These are phyloP conservation scores for Aspergillus melleus DNA, from an alignment of 2,329 filamentous ascomycete species.

Conservation along the genomic window DNA sequence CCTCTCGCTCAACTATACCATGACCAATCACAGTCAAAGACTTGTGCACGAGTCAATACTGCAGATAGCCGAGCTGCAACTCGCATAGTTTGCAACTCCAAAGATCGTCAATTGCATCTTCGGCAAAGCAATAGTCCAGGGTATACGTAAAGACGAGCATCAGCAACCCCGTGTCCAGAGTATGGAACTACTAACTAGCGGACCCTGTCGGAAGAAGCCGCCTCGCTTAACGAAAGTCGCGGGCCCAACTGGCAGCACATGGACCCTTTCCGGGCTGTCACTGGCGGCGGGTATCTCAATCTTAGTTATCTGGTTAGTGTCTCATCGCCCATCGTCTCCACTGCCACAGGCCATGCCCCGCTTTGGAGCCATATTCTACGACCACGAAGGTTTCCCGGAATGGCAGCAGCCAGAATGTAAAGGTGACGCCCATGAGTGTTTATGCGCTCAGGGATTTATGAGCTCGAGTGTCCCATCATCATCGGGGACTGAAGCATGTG, in stretches of 20 bases:
- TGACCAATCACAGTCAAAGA: neutral
- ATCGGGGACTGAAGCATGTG: neutral
- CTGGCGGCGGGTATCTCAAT: neutral
- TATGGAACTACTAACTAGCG: neutral
- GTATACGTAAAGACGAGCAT: neutral
- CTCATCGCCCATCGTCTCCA: neutral
- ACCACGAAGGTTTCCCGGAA: neutral
- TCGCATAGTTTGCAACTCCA: no score
- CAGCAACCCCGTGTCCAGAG: neutral
- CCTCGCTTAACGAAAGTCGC: neutral
- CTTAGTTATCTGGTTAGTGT: neutral
- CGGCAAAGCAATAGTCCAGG: no score
- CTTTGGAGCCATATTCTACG: neutral
- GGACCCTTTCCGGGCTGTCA: neutral
- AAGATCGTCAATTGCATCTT: no score
- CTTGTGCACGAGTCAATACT: neutral
- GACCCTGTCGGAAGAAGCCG: neutral
- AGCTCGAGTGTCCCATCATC: neutral
- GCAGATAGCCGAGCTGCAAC: neutral
- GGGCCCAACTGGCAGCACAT: slow-evolving; percentile 1
- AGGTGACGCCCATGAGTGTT: neutral
- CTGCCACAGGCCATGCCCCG: neutral
- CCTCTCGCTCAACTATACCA: no score
- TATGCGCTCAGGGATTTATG: slow-evolving; percentile 4
- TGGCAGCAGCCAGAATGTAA: neutral